Conservation (phyloP, 2,329 filamentous ascomycete species). For the Aspergillus carbonarius region DNA sequence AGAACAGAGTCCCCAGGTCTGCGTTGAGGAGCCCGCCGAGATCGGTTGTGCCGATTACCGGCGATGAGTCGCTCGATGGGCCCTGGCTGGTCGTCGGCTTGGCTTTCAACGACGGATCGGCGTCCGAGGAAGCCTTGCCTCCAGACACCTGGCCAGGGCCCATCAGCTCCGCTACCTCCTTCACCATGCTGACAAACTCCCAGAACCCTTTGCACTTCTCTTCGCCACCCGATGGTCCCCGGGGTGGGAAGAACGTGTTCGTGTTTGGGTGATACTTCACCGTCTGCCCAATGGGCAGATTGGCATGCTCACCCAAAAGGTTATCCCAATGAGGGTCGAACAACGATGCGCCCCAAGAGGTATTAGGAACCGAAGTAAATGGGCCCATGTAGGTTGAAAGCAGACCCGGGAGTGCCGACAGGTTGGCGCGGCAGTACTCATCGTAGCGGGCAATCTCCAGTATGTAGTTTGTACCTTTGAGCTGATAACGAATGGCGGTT, state of each 20-base stretch:
- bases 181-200: constrained; percentile 36
- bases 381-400: constrained; percentile 6
- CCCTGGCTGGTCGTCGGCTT: not conserved
- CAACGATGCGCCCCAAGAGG: constrained; percentile 40
- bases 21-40: constrained; percentile 19
- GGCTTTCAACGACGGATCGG: not conserved
- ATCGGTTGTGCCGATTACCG: constrained; percentile 4
- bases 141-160: constrained; percentile 17
- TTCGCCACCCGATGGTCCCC: constrained; percentile 11
- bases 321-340: constrained; percentile 44
- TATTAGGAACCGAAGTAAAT: constrained; percentile 26
- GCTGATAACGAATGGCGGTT: constrained; percentile 37
- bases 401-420: constrained; percentile 15
- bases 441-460: constrained; percentile 48
- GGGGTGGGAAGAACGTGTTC: constrained; percentile 38
- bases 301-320: constrained; percentile 37
- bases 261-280: constrained; percentile 34
- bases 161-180: constrained; percentile 34
- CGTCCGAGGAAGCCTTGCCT: not conserved
- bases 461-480: constrained; percentile 42
- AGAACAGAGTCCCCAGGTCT: constrained; percentile 33
- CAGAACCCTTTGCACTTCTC: constrained; percentile 32
- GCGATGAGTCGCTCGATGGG: constrained; percentile 6
- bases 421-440: constrained; percentile 26
- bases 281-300: constrained; percentile 33